phyloP scores from a whole-genome alignment of 129 eudicot species.

The Helianthus annuus region DNA sequence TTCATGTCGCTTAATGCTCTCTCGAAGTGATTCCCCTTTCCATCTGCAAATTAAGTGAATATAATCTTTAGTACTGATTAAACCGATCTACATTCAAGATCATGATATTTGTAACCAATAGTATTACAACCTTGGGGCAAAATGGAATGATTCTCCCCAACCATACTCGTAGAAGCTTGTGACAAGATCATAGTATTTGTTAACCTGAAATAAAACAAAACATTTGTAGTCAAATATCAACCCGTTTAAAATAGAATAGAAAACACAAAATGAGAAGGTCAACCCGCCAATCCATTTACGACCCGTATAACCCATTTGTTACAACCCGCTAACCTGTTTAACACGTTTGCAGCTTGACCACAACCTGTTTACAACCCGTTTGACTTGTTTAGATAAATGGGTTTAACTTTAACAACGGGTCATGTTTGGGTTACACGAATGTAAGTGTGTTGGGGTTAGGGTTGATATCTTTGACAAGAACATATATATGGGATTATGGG shows the following conservation, averaged over 20 bases:
- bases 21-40: slow-evolving; percentile 90
- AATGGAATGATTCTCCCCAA: slow-evolving; percentile 99
- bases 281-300: no score
- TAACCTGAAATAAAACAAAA: slow-evolving; percentile 54
- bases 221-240: slow-evolving; percentile 1
- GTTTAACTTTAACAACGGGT: no score
- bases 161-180: slow-evolving; percentile 99
- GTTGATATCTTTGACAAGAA: no score
- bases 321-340: no score
- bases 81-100: background rate
- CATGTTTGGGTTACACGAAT: no score
- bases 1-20: slow-evolving; percentile 94
- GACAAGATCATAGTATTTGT: slow-evolving; percentile 90
- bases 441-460: no score
- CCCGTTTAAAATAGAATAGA: no score
- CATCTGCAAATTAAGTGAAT: slow-evolving; percentile 48
- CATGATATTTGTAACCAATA: background rate
- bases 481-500: background rate
- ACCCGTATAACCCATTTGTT: no score
- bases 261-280: no score
- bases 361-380: no score
- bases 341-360: no score
- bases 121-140: slow-evolving; percentile 74
- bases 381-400: no score
- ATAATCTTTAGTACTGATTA: slow-evolving; percentile 3